Conservation (phyloP, 257 asterid species). For the Nicotiana sylvestris region DNA sequence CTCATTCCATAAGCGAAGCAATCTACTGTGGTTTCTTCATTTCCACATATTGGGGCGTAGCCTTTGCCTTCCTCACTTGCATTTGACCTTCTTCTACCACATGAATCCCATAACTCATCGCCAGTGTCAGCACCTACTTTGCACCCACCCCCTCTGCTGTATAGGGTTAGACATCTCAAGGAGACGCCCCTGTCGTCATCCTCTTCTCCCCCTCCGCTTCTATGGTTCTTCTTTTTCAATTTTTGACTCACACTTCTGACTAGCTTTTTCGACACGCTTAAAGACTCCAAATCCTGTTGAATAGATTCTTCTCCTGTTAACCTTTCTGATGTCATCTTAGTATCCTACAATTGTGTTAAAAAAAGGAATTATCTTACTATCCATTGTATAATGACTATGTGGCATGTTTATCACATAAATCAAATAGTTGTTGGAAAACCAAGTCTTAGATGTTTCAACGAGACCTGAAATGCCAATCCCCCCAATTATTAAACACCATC, state of each 20-base stretch:
- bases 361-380: constrained; percentile 17
- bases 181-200: constrained; percentile 53
- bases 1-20: constrained; percentile 69
- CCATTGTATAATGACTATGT: background rate
- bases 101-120: constrained; percentile 54
- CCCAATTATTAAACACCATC: background rate
- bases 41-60: constrained; percentile 36
- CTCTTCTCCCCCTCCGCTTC: constrained; percentile 48
- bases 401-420: constrained; percentile 27
- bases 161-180: constrained; percentile 68
- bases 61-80: constrained; percentile 67
- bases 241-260: constrained; percentile 79
- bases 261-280: constrained; percentile 62
- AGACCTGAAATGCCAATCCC: background rate
- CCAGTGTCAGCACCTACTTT: constrained; percentile 84
- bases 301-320: constrained; percentile 38
- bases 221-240: constrained; percentile 54
- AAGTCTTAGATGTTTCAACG: constrained; percentile 3
- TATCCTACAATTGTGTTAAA: constrained; percentile 17
- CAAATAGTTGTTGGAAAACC: constrained; percentile 17
- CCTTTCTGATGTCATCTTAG: constrained; percentile 40
- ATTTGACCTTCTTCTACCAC: constrained; percentile 60
- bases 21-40: constrained; percentile 51
- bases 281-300: constrained; percentile 47
- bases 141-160: constrained; percentile 90